These are phyloP conservation scores for Solanum phureja DNA, from an alignment of 257 asterid species.

Conservation along the genomic window DNA sequence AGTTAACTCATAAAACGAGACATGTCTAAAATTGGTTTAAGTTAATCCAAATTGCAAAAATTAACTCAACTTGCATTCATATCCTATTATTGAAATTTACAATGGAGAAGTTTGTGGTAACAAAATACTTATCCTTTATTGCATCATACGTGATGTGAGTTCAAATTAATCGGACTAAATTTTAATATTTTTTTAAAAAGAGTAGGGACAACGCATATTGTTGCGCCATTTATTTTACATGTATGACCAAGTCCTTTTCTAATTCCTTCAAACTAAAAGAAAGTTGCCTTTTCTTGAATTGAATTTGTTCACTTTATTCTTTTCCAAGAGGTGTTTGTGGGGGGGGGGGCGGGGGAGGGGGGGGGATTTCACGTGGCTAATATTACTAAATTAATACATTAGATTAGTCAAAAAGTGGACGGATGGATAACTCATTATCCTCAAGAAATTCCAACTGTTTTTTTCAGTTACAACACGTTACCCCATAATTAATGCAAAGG, in stretches of 20 bases:
- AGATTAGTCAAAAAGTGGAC: neutral
- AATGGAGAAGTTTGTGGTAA: neutral
- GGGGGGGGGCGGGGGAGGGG: no score
- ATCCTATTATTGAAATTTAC: neutral
- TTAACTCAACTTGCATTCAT: neutral
- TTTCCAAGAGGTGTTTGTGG: neutral
- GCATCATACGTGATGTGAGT: neutral
- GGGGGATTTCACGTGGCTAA: neutral
- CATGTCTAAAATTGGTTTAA: neutral
- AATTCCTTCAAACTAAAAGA: neutral
- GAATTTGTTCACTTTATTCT: neutral
- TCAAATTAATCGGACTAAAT: neutral
- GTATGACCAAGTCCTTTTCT: neutral
- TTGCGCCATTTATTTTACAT: neutral
- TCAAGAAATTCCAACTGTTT: neutral
- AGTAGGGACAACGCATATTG: neutral
- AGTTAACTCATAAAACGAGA: neutral
- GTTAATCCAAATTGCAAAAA: neutral
- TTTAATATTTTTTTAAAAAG: neutral
- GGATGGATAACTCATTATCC: neutral
- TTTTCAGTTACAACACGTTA: slow-evolving; percentile 1
- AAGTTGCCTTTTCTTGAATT: neutral
- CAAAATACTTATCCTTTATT: neutral
- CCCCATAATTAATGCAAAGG: neutral
- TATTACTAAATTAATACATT: neutral